Conservation (phyloP, 225 moss, liverwort and hornwort genomes). For the Pseudisothecium myosuroides region DNA sequence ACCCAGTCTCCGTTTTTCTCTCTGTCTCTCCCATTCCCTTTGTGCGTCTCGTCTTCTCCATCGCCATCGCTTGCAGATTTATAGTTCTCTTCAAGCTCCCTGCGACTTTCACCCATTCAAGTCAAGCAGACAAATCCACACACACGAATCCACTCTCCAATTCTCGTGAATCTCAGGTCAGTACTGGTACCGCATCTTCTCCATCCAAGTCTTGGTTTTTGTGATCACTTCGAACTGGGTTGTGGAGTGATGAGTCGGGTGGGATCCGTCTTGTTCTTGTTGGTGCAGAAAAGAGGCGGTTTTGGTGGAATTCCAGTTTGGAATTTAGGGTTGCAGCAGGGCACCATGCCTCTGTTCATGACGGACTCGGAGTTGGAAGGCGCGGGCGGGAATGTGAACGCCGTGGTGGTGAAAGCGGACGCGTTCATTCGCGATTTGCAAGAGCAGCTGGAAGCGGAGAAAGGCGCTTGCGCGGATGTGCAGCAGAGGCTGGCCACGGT, state of each 20-base stretch:
- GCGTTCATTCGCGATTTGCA: slow-evolving; percentile 52
- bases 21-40: background rate
- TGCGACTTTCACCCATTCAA: background rate
- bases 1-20: background rate
- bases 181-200: background rate
- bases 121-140: background rate
- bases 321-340: background rate
- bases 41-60: background rate
- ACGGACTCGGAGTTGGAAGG: slow-evolving; percentile 24
- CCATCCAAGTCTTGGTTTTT: background rate
- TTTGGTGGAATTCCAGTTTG: background rate
- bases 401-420: slow-evolving; percentile 37
- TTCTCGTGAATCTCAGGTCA: background rate
- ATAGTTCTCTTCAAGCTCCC: background rate
- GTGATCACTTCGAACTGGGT: background rate
- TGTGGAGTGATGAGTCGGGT: background rate
- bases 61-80: background rate
- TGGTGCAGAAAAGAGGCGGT: background rate
- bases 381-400: slow-evolving; percentile 23
- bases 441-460: slow-evolving; percentile 67
- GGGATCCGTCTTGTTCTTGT: background rate
- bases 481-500: background rate
- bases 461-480: slow-evolving; percentile 56
- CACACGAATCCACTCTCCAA: background rate
- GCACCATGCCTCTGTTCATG: background rate